Base-by-base conservation (phyloP, 371 early-diverging fungal genomes). In the Mucor irregularis region DNA sequence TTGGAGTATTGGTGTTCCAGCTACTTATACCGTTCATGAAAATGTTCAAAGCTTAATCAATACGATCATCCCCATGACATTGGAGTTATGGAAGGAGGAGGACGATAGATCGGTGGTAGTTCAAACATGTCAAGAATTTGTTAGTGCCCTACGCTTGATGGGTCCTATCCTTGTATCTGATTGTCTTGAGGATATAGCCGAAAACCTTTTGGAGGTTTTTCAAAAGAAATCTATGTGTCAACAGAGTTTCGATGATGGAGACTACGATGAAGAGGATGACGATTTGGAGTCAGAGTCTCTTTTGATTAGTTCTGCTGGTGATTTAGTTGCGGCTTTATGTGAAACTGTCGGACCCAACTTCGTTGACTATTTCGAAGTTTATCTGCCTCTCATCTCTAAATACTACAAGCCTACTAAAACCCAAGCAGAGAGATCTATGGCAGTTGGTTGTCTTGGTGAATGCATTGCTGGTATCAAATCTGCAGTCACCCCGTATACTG, bases 361-460 rank as follows among this genome's bases (percentile, higher is more conserved):
- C 59, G 73, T 75, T n/a, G 70, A 75, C 0, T 84, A 81, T 68
- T 84, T 90, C 62, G 71, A 82, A 44, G 76, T 79, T 10, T 93
- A 90, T 63, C 64, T 90, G 51, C 93, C 91, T 14, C 78, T 82
- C 22, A 86, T 94, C 40, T 62, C 74, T 35, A 88, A 84, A 61
- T 92, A 90, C 66, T 90, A 86, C 71, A 90, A 88, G 62, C 74
- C 78, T 51, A 73, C 85, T 5, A 74, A 83, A 43, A 71, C 86
- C 0, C 70, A 77, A 17, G 71, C 84, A 22, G 94, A 95, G 59
- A 85, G 95, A 29, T 86, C 90, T 22, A 93, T 92, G 91, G 90
- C 92, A 4, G 78, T 92, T 33, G 94, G 94, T 8, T 88, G 89
- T 39, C 66, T 95, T 43, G 91, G 91, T 30, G 95, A 94, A 71